These are phyloP conservation scores for Phytophthora pistaciae DNA, from an alignment of 352 stramenopile genomes.

Conservation along the genomic window DNA sequence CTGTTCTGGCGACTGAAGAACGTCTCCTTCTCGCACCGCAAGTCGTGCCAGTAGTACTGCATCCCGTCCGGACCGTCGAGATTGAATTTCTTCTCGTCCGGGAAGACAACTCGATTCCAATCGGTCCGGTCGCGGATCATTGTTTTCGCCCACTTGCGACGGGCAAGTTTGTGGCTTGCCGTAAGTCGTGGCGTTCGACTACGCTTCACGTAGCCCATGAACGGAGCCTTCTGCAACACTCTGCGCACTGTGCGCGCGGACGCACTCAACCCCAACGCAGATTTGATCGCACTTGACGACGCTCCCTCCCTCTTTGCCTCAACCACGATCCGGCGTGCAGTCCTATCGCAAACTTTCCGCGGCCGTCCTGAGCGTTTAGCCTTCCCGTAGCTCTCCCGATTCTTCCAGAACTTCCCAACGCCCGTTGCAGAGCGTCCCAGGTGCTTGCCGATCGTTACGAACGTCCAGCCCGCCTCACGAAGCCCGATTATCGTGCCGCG, in stretches of 20 bases:
- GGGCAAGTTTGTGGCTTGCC: conserved; percentile 1
- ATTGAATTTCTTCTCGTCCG: conserved; percentile 44
- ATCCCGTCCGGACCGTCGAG: conserved; percentile 42
- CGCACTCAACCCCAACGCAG: not conserved
- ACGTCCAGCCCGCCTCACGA: conserved; percentile 8
- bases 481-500: not conserved
- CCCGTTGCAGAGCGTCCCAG: not conserved
- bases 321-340: not conserved
- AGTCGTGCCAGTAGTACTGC: conserved; percentile 44
- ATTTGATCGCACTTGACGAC: not conserved
- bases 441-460: not conserved
- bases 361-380: not conserved
- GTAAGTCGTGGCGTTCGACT: conserved; percentile 1
- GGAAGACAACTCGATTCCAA: conserved; percentile 38
- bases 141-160: not conserved
- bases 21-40: conserved; percentile 15
- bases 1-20: conserved; percentile 19
- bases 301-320: not conserved
- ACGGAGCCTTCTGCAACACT: not conserved
- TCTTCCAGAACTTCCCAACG: conserved; percentile 5
- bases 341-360: not conserved
- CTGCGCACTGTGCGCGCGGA: conserved; percentile 3
- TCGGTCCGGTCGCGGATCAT: not conserved
- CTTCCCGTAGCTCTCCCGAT: not conserved
- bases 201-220: conserved; percentile 8